Conservation (phyloP, 352 stramenopile genomes). For the Hyphochytrium catenoides region DNA sequence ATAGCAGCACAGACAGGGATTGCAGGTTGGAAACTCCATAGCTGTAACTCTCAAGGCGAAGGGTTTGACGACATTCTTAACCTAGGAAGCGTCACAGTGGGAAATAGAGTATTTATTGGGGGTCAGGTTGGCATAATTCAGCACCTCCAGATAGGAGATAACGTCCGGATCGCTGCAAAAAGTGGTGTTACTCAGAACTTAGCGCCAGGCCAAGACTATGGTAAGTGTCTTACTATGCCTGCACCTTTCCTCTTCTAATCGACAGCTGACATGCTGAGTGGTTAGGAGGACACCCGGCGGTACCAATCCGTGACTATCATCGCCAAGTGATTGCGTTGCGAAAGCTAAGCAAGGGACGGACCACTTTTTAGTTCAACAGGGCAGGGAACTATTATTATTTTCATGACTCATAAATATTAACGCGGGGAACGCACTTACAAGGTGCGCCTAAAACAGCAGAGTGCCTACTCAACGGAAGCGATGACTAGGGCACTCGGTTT, state of each 20-base stretch:
- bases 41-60: background rate
- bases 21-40: conserved; percentile 8
- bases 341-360: conserved; percentile 18
- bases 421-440: too few relatives aligned
- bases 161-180: conserved; percentile 55
- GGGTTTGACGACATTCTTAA: background rate
- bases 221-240: conserved; percentile 8
- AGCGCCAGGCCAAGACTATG: conserved; percentile 22
- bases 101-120: conserved; percentile 39
- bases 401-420: too few relatives aligned
- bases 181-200: conserved; percentile 53
- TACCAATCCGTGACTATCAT: conserved; percentile 48
- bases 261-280: conserved; percentile 3
- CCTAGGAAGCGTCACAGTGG: conserved; percentile 41
- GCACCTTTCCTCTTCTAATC: background rate
- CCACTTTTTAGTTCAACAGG: background rate
- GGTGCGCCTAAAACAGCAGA: too few relatives aligned
- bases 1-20: conserved; percentile 52
- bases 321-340: conserved; percentile 31
- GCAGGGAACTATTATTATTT: background rate
- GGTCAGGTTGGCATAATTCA: conserved; percentile 56
- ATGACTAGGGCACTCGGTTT: too few relatives aligned
- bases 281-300: conserved; percentile 30
- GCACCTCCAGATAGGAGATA: conserved; percentile 42
- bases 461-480: too few relatives aligned